Conservation (phyloP, 78 protist genomes). For the Dictyostelium capitatum region DNA sequence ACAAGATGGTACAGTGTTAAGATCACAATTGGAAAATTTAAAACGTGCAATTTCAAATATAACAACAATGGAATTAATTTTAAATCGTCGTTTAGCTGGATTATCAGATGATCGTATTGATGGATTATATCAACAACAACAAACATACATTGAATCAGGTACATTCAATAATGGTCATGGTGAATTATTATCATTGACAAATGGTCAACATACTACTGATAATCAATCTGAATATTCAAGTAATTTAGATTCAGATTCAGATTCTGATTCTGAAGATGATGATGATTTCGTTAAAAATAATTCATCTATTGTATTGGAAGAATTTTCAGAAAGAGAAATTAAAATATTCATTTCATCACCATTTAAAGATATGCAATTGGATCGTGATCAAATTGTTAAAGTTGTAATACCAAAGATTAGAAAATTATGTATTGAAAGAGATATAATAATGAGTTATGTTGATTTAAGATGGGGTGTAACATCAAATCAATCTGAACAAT, state of each 20-base stretch:
- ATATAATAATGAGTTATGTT: conserved; percentile 63
- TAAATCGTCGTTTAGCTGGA: not conserved
- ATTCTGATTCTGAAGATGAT: not conserved
- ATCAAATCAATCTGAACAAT: conserved; percentile 52
- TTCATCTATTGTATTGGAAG: not conserved
- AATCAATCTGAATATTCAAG: not conserved
- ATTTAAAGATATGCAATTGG: conserved; percentile 84
- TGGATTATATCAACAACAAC: not conserved
- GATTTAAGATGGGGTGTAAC: conserved; percentile 89
- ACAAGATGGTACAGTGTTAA: conserved; percentile 43
- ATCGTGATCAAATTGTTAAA: conserved; percentile 83
- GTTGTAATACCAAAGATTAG: conserved; percentile 84
- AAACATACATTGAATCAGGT: conserved; percentile 23
- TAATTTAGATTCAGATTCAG: not conserved
- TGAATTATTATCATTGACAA: not conserved
- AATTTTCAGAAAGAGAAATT: conserved; percentile 76
- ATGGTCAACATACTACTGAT: not conserved
- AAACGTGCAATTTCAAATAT: conserved; percentile 76
- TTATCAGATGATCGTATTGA: not conserved
- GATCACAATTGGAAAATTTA: conserved; percentile 47
- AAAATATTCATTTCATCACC: conserved; percentile 79
- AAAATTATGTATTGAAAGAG: conserved; percentile 79
- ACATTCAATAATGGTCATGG: not conserved
- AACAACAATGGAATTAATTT: conserved; percentile 24
- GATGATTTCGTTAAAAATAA: not conserved